Base-by-base conservation (phyloP, 306 rosid species). In the Abrus precatorius region DNA sequence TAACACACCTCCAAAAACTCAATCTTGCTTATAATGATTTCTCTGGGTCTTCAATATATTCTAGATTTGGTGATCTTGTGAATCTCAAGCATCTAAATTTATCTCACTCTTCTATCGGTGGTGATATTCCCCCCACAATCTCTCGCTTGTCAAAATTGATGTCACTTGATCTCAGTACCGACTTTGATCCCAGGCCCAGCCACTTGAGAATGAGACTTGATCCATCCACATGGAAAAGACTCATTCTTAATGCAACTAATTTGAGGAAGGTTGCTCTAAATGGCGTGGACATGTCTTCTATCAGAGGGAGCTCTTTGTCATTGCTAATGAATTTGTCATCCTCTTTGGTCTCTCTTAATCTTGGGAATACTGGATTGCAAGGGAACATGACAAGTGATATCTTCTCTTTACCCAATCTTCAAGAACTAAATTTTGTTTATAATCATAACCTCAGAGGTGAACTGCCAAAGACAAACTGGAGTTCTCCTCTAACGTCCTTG, bases 121-220 rank as follows among this genome's bases (percentile, higher is more conserved):
- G 82, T 54, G 36, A 71, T 71, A 20, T 85, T 76, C 53, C 84
- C n/a, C 53, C 79, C 34, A 44, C 54, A 75, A 75, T 84, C 71
- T 80, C 87, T 33, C 75, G n/a, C 27, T 65, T 84, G 29, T 84
- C 84, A n/a, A 84, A 75, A 53, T 69, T 84, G 49, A 43, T 20
- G 29, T 80, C 84, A 44, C 84, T 84, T 60, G 71, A 62, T 80
- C 74, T 84, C 6, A 20, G 68, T 2, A 3, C 0, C 30, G 0
- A 6, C 12, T n/a, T 3, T 3, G 41, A 9, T 59, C 14, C 30
- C 3, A 20, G 32, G 9, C 6, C 66, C 41, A 2, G 0, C 0
- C 2, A 55, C 41, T 1, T 0, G 7, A 0, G 0, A 0, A 1
- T 73, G 40, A 53, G 38, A 27, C 0, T 75, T 38, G 43, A 68